Conservation (phyloP, 1,284 basidiomycete species). For the Pseudozyma thailandica region DNA sequence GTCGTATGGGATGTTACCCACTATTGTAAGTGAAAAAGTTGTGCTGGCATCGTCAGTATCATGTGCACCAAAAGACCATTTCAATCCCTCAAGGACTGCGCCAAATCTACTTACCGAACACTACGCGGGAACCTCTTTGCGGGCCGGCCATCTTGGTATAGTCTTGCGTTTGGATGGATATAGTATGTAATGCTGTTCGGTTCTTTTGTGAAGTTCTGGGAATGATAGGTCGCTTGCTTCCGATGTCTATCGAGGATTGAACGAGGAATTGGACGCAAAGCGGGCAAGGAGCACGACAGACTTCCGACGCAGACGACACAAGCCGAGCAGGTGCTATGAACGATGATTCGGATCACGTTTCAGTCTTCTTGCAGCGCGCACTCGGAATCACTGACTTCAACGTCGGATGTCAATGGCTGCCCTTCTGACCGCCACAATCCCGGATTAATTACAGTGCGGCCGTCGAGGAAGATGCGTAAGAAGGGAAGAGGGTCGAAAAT, state of each 20-base stretch:
- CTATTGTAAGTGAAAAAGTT: slow-evolving; percentile 16
- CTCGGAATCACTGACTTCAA: slow-evolving; percentile 5
- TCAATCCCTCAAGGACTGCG: neutral
- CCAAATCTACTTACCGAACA: slow-evolving; percentile 30
- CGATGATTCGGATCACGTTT: slow-evolving; percentile 14
- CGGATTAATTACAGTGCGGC: too few relatives aligned
- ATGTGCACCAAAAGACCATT: neutral
- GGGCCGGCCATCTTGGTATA: slow-evolving; percentile 36
- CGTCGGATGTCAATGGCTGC: neutral
- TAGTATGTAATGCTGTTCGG: too few relatives aligned
- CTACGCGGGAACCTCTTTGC: slow-evolving; percentile 51
- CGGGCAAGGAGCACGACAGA: slow-evolving; percentile 14
- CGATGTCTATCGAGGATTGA: neutral
- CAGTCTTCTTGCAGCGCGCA: slow-evolving; percentile 4
- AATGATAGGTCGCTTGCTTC: too few relatives aligned
- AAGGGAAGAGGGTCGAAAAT: neutral
- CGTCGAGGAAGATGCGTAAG: too few relatives aligned
- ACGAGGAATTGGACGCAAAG: neutral
- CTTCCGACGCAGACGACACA: slow-evolving; percentile 20
- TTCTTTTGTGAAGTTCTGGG: too few relatives aligned
- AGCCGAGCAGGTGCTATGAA: slow-evolving; percentile 3
- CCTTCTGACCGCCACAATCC: too few relatives aligned
- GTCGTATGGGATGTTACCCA: slow-evolving; percentile 68
- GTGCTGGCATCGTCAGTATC: slow-evolving; percentile 1
- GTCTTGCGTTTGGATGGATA: neutral